phyloP scores from a whole-genome alignment of 2,329 filamentous ascomycete species.

The Elsinoe fawcettii region DNA sequence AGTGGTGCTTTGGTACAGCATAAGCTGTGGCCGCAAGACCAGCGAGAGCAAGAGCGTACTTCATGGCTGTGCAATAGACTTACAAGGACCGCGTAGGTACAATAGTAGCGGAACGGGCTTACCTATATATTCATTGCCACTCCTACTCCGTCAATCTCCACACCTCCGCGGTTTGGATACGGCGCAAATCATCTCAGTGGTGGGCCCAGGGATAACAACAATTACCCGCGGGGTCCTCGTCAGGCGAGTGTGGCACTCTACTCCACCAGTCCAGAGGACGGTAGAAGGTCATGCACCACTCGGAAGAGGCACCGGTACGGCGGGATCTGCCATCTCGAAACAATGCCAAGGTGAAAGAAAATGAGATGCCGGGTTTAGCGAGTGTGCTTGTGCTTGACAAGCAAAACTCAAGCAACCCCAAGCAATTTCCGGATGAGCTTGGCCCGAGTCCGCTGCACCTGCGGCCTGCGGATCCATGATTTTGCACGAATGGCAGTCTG shows the following conservation, averaged over 20 bases:
- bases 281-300: not conserved
- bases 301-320: not conserved
- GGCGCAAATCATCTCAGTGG: not conserved
- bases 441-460: not conserved
- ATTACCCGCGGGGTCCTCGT: not conserved
- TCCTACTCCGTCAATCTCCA: not conserved
- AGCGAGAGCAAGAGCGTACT: conserved; percentile 16
- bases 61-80: not conserved
- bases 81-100: not conserved
- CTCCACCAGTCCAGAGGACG: not conserved
- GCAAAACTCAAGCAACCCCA: not conserved
- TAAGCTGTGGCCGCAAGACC: conserved; percentile 13
- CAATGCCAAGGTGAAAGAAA: not conserved
- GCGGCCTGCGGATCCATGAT: not conserved
- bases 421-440: not conserved
- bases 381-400: not conserved
- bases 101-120: not conserved
- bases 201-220: not conserved
- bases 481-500: not conserved
- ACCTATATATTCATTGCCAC: not conserved
- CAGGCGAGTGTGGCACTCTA: not conserved
- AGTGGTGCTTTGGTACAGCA: not conserved
- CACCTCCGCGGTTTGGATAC: not conserved
- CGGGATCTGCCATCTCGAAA: not conserved
- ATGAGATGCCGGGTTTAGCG: not conserved